Percentiles rank a stretch among this genome's conserved stretches.
Evolutionary conservation across 208 protist species (phyloP).

Genomic region (Lotmaria passim): DNA sequence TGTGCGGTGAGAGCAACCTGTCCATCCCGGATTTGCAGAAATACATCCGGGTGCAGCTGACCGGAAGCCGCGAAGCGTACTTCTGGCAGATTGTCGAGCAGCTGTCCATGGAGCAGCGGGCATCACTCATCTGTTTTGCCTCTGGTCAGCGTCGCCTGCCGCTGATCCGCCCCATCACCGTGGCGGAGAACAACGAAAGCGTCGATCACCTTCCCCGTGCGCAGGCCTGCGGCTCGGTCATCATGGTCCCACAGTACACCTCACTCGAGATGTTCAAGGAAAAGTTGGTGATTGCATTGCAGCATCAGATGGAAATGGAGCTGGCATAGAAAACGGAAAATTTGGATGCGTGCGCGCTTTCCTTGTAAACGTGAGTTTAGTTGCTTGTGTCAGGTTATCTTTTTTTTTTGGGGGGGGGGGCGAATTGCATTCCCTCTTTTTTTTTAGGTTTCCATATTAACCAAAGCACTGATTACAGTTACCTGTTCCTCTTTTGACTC

Average conservation of each 20-base stretch:
- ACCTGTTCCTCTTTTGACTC: no score
- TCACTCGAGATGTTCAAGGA: slow-evolving; percentile 77
- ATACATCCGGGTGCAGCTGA: slow-evolving; percentile 70
- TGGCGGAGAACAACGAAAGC: slow-evolving; percentile 82
- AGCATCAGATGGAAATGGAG: slow-evolving; percentile 92
- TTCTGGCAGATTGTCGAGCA: slow-evolving; percentile 91
- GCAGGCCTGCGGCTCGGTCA: slow-evolving; percentile 89
- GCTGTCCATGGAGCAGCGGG: slow-evolving; percentile 78
- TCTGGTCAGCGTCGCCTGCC: slow-evolving; percentile 86
- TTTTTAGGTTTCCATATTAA: no score
- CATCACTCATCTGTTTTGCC: slow-evolving; percentile 88
- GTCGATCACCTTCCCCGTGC: slow-evolving; percentile 84
- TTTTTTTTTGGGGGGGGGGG: no score
- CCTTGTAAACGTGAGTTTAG: no score
- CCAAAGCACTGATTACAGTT: no score
- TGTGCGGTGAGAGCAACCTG: slow-evolving; percentile 81
- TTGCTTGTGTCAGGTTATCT: no score
- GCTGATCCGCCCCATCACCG: slow-evolving; percentile 72
- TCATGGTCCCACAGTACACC: slow-evolving; percentile 84
- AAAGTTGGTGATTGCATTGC: slow-evolving; percentile 78
- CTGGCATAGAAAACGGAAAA: slow-evolving; percentile 51
- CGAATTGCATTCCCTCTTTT: no score
- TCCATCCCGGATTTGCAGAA: slow-evolving; percentile 66
- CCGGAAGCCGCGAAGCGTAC: slow-evolving; percentile 49
- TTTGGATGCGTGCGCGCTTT: no score